Percentiles rank a stretch among this genome's conserved stretches.
Evolutionary conservation across 1,284 basidiomycete species (phyloP).

Genomic region (Puccinia brachypodii): DNA sequence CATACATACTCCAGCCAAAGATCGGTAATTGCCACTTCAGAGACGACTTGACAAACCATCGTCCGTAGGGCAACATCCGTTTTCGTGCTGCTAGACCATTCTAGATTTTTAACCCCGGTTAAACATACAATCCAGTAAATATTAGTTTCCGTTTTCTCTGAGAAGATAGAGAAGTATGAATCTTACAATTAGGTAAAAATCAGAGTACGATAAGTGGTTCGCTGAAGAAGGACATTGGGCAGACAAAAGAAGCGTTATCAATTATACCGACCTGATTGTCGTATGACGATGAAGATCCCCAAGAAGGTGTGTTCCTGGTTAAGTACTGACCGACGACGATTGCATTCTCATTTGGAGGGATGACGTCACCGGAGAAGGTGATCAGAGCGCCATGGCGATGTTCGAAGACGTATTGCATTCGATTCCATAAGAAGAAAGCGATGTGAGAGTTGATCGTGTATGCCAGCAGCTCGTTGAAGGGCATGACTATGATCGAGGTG

Average conservation of each 20-base stretch:
- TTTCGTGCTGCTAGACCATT: constrained; percentile 39
- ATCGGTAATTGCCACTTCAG: constrained; percentile 43
- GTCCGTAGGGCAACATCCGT: constrained; percentile 37
- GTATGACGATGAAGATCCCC: neutral
- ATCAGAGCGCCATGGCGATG: constrained; percentile 10
- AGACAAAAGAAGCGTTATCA: neutral
- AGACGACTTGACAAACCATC: constrained; percentile 44
- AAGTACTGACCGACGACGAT: constrained; percentile 34
- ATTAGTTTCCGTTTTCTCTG: neutral
- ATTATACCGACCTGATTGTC: neutral
- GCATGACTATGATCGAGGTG: constrained; percentile 21
- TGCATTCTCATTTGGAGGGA: constrained; percentile 36
- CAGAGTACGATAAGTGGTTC: constrained; percentile 38
- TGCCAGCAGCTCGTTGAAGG: constrained; percentile 23
- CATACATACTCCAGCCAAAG: constrained; percentile 47
- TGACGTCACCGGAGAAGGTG: constrained; percentile 44
- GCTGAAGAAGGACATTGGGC: neutral
- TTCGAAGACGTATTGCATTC: constrained; percentile 46
- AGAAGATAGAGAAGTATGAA: neutral
- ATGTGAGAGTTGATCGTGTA: constrained; percentile 37
- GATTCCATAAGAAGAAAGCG: constrained; percentile 36
- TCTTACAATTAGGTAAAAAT: constrained; percentile 45
- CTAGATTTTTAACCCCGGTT: neutral
- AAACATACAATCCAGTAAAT: neutral
- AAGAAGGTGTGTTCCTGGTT: neutral